phyloP scores from a whole-genome alignment of 2,329 filamentous ascomycete genomes.

The Emergomyces pasteurianus region DNA sequence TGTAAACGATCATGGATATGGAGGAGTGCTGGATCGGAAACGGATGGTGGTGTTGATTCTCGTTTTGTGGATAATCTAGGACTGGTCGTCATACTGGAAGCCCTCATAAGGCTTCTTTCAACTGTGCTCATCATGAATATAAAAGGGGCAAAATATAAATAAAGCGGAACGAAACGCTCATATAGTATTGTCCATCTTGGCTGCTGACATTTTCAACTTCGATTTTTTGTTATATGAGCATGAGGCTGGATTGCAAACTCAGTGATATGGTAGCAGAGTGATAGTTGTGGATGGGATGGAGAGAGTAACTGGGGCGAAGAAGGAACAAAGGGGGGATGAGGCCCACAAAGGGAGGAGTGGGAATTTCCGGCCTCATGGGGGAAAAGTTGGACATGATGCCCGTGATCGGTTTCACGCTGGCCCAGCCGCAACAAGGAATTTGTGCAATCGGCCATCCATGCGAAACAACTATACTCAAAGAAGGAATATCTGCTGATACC shows the following conservation, averaged over 20 bases:
- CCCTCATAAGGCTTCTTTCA: slow-evolving; percentile 24
- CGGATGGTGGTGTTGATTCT: slow-evolving; percentile 23
- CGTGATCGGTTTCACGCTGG: neutral
- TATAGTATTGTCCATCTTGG: neutral
- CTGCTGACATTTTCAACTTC: neutral
- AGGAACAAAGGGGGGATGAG: neutral
- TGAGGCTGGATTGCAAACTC: neutral
- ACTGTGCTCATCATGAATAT: slow-evolving; percentile 24
- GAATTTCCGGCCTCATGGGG: neutral
- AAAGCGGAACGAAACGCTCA: neutral
- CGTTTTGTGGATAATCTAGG: slow-evolving; percentile 23
- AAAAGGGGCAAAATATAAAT: neutral
- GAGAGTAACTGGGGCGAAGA: neutral
- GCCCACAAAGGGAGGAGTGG: neutral
- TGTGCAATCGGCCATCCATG: neutral
- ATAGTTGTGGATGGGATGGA: neutral
- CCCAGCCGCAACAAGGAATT: neutral
- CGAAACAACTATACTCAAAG: neutral
- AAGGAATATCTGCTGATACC: slow-evolving; percentile 1
- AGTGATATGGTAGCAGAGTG: neutral
- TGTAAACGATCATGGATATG: slow-evolving; percentile 29
- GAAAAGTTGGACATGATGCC: neutral
- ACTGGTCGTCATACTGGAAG: slow-evolving; percentile 28
- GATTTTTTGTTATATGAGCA: neutral
- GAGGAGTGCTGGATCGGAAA: slow-evolving; percentile 24